phyloP scores from a whole-genome alignment of 495 filamentous ascomycete species.

The Hypoxylon crocopeplum region DNA sequence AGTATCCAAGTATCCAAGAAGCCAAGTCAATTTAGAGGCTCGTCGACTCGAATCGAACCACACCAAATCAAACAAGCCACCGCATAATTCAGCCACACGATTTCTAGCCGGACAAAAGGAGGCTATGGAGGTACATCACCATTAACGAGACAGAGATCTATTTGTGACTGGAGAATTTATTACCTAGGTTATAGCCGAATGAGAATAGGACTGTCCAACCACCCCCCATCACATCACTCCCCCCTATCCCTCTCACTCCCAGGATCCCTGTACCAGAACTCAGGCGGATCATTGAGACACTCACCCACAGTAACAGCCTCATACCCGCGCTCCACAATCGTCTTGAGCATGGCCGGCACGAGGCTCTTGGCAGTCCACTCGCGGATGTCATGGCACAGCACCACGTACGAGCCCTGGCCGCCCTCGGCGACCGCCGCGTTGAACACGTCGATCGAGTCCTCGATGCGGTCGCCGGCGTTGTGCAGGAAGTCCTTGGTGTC shows the following conservation, averaged over 20 bases:
- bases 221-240: too few relatives aligned
- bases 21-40: too few relatives aligned
- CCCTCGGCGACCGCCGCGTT: conserved; percentile 34
- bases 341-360: conserved; percentile 66
- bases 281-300: conserved; percentile 47
- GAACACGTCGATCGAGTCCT: conserved; percentile 61
- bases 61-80: not conserved
- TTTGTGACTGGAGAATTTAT: too few relatives aligned
- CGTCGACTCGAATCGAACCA: too few relatives aligned
- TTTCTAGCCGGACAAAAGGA: too few relatives aligned
- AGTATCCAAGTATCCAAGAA: too few relatives aligned
- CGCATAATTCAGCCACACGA: too few relatives aligned
- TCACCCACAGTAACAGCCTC: conserved; percentile 49
- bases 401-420: conserved; percentile 40
- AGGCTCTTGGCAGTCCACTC: conserved; percentile 70
- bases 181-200: too few relatives aligned
- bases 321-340: conserved; percentile 57
- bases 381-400: conserved; percentile 69
- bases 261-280: conserved; percentile 53
- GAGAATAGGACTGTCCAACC: too few relatives aligned
- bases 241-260: not conserved
- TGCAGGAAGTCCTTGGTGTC: conserved; percentile 74
- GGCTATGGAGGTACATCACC: too few relatives aligned
- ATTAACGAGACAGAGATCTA: too few relatives aligned
- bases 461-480: conserved; percentile 56